Conservation (phyloP, 164 flowering plant species). For the Brasenia schreberi region DNA sequence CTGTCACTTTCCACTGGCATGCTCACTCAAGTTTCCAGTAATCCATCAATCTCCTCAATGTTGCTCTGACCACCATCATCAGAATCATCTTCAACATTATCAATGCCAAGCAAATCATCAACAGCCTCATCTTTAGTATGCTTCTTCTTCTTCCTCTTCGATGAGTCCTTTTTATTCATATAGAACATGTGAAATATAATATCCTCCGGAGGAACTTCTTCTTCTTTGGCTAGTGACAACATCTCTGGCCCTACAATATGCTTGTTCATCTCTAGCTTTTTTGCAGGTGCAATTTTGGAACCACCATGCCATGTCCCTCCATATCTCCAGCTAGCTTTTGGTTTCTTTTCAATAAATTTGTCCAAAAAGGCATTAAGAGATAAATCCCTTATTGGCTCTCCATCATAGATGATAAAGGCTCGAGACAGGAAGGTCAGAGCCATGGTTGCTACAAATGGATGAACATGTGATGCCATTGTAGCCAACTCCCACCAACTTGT, state of each 20-base stretch:
- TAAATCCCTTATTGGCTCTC: constrained; percentile 81
- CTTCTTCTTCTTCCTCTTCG: too few relatives aligned
- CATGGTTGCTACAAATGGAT: constrained; percentile 94
- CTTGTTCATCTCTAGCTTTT: constrained; percentile 77
- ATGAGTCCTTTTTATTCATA: too few relatives aligned
- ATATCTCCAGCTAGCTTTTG: constrained; percentile 33
- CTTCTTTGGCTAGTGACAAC: constrained; percentile 70
- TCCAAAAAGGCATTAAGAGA: constrained; percentile 81
- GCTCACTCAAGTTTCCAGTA: too few relatives aligned
- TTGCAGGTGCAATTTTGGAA: constrained; percentile 90
- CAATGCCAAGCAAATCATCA: too few relatives aligned
- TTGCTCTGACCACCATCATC: too few relatives aligned
- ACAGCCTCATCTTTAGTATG: too few relatives aligned
- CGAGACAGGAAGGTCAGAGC: constrained; percentile 87
- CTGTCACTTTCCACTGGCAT: too few relatives aligned
- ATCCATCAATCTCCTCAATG: too few relatives aligned
- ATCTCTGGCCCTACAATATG: too few relatives aligned
- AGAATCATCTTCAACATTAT: too few relatives aligned
- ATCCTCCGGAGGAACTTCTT: too few relatives aligned
- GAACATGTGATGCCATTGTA: constrained; percentile 80
- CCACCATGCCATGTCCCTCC: constrained; percentile 83
- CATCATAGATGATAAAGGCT: constrained; percentile 77
- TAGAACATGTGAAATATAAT: too few relatives aligned
- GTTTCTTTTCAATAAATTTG: constrained; percentile 98
- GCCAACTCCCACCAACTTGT: constrained; percentile 96